phyloP scores from a whole-genome alignment of 2,329 filamentous ascomycete species.

The Anisogramma anomala region DNA sequence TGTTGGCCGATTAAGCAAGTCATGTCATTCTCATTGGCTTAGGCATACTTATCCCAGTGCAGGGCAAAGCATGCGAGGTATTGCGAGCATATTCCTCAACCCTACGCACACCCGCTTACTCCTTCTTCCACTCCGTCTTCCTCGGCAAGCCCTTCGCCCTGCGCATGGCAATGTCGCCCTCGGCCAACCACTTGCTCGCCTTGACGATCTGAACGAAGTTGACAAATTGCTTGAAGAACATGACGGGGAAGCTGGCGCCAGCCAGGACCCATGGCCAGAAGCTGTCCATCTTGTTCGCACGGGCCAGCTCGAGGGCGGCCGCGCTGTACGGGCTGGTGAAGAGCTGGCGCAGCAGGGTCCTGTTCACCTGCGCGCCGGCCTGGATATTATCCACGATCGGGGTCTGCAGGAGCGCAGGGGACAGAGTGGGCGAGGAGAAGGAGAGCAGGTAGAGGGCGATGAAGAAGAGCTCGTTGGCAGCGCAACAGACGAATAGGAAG shows the following conservation, averaged over 20 bases:
- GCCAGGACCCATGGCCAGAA: constrained; percentile 67
- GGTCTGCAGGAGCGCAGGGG: constrained; percentile 63
- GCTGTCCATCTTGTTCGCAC: constrained; percentile 72
- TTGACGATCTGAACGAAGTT: constrained; percentile 92
- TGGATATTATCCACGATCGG: constrained; percentile 44
- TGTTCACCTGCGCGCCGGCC: constrained; percentile 58
- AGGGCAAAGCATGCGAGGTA: too few species aligned
- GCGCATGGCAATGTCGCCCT: constrained; percentile 68
- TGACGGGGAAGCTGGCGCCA: constrained; percentile 69
- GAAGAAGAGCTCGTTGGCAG: constrained; percentile 92
- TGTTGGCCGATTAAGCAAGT: too few species aligned
- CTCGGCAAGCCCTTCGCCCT: constrained; percentile 42
- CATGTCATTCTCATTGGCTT: too few species aligned
- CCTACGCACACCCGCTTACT: background rate
- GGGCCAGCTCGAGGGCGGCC: constrained; percentile 80
- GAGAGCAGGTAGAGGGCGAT: constrained; percentile 95
- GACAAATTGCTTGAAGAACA: constrained; percentile 85
- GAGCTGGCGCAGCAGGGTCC: constrained; percentile 58
- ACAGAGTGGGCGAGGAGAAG: constrained; percentile 83
- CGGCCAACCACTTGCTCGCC: constrained; percentile 81
- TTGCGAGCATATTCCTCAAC: too few species aligned
- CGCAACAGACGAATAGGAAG: constrained; percentile 84
- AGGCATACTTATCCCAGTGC: too few species aligned
- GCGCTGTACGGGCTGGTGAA: constrained; percentile 88
- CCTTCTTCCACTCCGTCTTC: constrained; percentile 24